Base-by-base conservation (phyloP, 139 green algal genomes). In the Chlorella sp. region DNA sequence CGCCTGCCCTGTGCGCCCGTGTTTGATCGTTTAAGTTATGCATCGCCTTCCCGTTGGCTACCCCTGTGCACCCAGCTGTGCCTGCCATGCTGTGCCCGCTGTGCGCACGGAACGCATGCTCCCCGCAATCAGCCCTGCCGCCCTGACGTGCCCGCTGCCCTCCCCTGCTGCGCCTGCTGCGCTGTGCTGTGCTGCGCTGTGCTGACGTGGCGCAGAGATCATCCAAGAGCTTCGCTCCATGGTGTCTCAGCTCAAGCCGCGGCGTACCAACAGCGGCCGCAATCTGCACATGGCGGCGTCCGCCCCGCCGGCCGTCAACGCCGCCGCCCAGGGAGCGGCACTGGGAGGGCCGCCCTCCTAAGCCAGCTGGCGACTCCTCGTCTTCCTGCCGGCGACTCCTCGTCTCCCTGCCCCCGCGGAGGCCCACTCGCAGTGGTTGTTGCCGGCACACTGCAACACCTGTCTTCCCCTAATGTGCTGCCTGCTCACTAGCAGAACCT, bases 141-240 rank as follows among this genome's bases (percentile, higher is more conserved):
- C 32, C 69, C 15, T 77, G 69, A 36, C 64, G 11, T 71, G 64
- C 3, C 64, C 64, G 30, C 32, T 77, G 69, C 69, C 30, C 28
- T 37, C 12, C 69, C 32, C 69, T 2, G 26, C 69, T 36, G 69
- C 9, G 12, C 75, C 75, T 30, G 12, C 37, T 84, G 37, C 26
- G 19, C 36, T 68, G 37, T 9, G 22, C 16, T 36, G 7, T 68
- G 57, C 18, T 75, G 11, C n/a, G 21, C 30, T 28, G 19, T n/a
- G n/a, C n/a, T n/a, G 79, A 53, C 48, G 15, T 3, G 32, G 15
- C 30, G 57, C 89, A 86, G 82, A 87, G 21, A 75, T 92, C 57
- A 86, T 92, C 22, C 61, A 82, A 24, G 84, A 89, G 22, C 73
- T 92, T 14, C 83, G 89, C 34, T 21, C 34, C 57, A 92, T 92